Conservation (phyloP, 345 rosid species). For the Citrus maxima region DNA sequence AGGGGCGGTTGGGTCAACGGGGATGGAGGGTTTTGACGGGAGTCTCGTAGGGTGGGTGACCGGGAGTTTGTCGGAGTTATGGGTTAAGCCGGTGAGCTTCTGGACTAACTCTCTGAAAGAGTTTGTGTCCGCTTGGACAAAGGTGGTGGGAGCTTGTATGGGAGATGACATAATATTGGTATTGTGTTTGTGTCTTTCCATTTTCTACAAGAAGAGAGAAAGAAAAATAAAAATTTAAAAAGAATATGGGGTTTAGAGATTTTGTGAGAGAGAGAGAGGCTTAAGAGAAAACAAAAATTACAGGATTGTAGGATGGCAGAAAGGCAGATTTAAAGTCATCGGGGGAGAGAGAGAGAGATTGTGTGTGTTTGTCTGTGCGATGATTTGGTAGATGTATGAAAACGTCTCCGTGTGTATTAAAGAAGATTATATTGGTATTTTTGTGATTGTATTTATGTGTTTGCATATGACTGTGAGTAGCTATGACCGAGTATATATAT, state of each 20-base stretch:
- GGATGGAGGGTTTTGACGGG: conserved; percentile 13
- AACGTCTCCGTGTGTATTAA: not conserved
- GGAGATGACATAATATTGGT: conserved; percentile 10
- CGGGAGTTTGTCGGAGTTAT: conserved; percentile 16
- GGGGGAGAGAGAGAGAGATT: not conserved
- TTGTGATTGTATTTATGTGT: too few species aligned
- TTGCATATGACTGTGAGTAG: too few species aligned
- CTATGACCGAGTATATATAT: too few species aligned
- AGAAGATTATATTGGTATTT: not conserved
- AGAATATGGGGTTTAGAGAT: not conserved
- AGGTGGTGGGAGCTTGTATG: conserved; percentile 32
- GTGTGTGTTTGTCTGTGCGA: not conserved
- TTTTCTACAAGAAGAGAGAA: not conserved
- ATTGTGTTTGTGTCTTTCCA: conserved; percentile 21
- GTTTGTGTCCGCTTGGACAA: conserved; percentile 43
- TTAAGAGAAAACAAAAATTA: not conserved
- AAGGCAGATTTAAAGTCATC: not conserved
- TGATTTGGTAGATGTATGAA: not conserved
- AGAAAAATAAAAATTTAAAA: not conserved
- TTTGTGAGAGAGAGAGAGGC: not conserved
- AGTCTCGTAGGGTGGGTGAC: conserved; percentile 19
- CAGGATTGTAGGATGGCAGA: not conserved
- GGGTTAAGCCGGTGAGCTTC: conserved; percentile 38
- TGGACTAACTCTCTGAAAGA: conserved; percentile 50
- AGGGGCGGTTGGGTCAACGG: conserved; percentile 25